Evolutionary conservation across 2,329 filamentous ascomycete species (phyloP), one percentile per base, ranked within the genome.

Genomic region (Fusarium sp.): DNA sequence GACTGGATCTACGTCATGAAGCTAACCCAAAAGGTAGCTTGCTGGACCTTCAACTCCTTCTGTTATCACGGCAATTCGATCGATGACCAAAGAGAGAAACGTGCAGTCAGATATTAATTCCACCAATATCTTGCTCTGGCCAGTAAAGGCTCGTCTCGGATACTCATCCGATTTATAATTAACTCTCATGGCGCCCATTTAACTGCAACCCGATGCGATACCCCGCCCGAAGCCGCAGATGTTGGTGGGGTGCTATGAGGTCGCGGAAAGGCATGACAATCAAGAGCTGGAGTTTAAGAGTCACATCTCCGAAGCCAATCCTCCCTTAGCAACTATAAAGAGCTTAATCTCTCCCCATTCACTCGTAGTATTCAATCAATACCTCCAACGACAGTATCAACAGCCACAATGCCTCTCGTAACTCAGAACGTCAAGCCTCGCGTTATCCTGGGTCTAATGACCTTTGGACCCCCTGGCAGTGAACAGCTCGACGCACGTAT

Each of bases 381-480:
- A 7, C 21, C n/a, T 15, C 24, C 21, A 57, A 43, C 23, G 37
- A 42, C 28, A 57, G 16, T 24, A 61, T 26, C 13, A 16, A 48
- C 24, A 37, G 18, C 18, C 75, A 81, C 69, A 29, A 86, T 86
- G 84, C 82, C 84, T 76, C 82, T 85, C 64, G 71, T 84, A 69
- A 77, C 75, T 16, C 78, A 80, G 47, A 77, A 76, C 33, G 75
- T 77, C 57, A 91, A 89, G 71, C 86, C 90, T 68, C 88, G 92
- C 68, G 84, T 93, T 74, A 93, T 97, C 84, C 89, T 97, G 38
- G 93, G 93, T 69, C 85, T 94, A 56, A 96, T 97, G 93, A 94
- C 91, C 76, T 94, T 93, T 82, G 92, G 91, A 29, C 89, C 92
- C n/a, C 66, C 66, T n/a, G 66, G 66, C 4, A 86, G 88, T 59